Evolutionary conservation across 495 filamentous ascomycete species (phyloP).

Genomic region (Tuber melanosporum): DNA sequence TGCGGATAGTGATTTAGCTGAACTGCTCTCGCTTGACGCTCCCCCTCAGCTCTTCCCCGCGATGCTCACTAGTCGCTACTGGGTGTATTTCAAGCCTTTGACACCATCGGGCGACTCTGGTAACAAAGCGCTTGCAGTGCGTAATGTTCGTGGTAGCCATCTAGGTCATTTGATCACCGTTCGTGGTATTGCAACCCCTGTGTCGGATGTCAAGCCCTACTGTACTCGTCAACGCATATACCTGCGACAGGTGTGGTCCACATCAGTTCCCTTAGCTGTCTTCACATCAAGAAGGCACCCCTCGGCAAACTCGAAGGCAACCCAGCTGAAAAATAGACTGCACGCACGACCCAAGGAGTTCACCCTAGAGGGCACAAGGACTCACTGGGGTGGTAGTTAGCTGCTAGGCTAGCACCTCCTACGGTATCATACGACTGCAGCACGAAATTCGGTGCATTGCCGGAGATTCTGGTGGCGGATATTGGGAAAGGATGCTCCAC

Average conservation of each 20-base stretch:
- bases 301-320: slow-evolving; percentile 37
- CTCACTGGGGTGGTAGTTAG: slow-evolving; percentile 40
- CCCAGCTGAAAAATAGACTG: slow-evolving; percentile 48
- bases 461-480: background rate
- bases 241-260: slow-evolving; percentile 82
- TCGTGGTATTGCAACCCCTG: slow-evolving; percentile 87
- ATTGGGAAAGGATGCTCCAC: background rate
- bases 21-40: slow-evolving; percentile 43
- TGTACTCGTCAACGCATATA: slow-evolving; percentile 94
- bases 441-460: slow-evolving; percentile 31
- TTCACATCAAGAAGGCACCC: background rate
- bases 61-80: slow-evolving; percentile 87
- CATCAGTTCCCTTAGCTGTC: background rate
- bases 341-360: slow-evolving; percentile 51
- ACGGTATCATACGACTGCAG: slow-evolving; percentile 31
- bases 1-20: slow-evolving; percentile 48
- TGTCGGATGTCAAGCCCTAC: slow-evolving; percentile 97
- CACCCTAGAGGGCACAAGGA: slow-evolving; percentile 34
- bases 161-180: slow-evolving; percentile 90
- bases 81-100: slow-evolving; percentile 87
- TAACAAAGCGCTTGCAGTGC: slow-evolving; percentile 81
- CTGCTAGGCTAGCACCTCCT: slow-evolving; percentile 44
- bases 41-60: slow-evolving; percentile 67
- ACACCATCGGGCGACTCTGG: slow-evolving; percentile 60
- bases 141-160: slow-evolving; percentile 85